Base-by-base conservation (phyloP, 2,329 filamentous ascomycete species). In the Hirsutella minnesotensis region DNA sequence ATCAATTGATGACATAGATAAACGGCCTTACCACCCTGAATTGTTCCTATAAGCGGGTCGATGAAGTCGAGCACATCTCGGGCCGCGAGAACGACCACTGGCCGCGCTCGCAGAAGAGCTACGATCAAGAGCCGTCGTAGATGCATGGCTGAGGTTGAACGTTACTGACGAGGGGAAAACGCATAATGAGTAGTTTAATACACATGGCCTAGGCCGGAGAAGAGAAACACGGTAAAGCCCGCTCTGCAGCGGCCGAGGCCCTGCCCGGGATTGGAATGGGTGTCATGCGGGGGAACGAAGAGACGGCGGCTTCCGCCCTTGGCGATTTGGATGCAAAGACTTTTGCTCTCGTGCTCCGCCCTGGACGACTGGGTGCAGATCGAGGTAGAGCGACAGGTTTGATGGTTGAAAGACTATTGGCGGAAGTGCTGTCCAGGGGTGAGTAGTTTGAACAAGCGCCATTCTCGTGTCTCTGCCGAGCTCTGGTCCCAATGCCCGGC, bases 21-120 rank as follows among this genome's bases (percentile, higher is more conserved):
- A 33, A 13, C 31, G 22, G 76, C 72, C 60, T 77, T 49, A 66
- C 73, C 74, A 56, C 76, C 77, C 53, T 74, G 73, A 27, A 62
- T 63, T 2, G 75, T 77, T 13, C 78, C 78, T 48, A 82, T 80
- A 16, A 82, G 58, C 8, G 76, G 77, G 53, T 81, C 63, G 5
- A 81, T 67, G 47, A 68, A 72, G 4, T 44, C 40, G 19, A 56
- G 44, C 3, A 41, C 21, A 19, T 49, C 50, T 24, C 31, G 39
- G n/a, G 10, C 20, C 15, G 13, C 31, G n/a, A 33, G n/a, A n/a
- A 13, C 34, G 34, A 39, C 37, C 3, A 19, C 29, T 18, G 39
- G 36, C 20, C 10, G 31, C 5, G 31, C 12, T 13, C 31, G 8
- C 31, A 33, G 31, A 5, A 33, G 12, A 5, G 31, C n/a, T 13